Conservation (phyloP, 1,139 yeast genomes). For the Debaryomyces singareniensis region DNA sequence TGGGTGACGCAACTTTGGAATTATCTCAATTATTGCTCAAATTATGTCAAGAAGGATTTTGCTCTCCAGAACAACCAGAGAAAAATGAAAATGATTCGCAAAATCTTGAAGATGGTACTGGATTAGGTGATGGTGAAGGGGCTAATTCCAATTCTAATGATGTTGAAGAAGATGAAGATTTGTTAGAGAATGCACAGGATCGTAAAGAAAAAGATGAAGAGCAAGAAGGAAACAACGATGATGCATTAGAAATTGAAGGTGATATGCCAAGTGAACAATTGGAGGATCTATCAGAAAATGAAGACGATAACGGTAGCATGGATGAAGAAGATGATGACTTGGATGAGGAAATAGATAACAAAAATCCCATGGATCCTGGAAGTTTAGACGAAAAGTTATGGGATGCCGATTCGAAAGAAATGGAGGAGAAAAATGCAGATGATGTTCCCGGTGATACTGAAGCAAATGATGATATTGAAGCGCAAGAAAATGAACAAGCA, state of each 20-base stretch:
- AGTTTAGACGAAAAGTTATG: conserved; percentile 98
- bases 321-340: conserved; percentile 54
- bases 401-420: conserved; percentile 83
- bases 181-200: conserved; percentile 81
- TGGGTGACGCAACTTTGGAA: conserved; percentile 57
- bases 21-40: conserved; percentile 51
- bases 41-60: conserved; percentile 82
- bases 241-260: conserved; percentile 90
- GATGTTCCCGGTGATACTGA: conserved; percentile 52
- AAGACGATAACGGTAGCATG: conserved; percentile 50
- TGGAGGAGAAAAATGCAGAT: conserved; percentile 69
- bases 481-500: conserved; percentile 47
- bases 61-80: conserved; percentile 79
- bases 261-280: conserved; percentile 95
- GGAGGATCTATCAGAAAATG: conserved; percentile 74
- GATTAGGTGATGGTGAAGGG: conserved; percentile 95
- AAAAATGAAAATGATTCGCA: conserved; percentile 64
- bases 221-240: conserved; percentile 51
- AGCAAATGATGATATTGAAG: conserved; percentile 59
- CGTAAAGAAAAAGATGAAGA: conserved; percentile 71
- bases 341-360: conserved; percentile 86
- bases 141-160: conserved; percentile 72
- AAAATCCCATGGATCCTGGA: conserved; percentile 88
- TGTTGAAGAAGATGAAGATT: conserved; percentile 77
- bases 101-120: conserved; percentile 82